These are phyloP conservation scores for Beta vulgaris DNA, from an alignment of 148 eudicot genomes.

Conservation along the genomic window DNA sequence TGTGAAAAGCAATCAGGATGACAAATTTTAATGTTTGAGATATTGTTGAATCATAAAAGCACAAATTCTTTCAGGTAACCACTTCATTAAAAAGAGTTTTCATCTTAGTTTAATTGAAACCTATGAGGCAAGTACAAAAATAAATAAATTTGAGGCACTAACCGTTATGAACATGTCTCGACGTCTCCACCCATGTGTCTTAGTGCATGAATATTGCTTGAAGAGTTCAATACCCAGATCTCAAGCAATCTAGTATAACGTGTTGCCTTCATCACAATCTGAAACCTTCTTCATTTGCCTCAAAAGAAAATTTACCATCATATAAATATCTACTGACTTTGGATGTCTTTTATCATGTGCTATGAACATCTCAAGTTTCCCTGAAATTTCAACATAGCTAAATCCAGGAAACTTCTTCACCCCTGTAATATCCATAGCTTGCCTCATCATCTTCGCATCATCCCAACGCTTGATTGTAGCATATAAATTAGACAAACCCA, in stretches of 20 bases:
- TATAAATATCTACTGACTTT: constrained; percentile 41
- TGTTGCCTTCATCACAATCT: constrained; percentile 25
- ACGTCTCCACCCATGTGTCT: too few relatives aligned
- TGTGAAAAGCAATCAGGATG: not conserved
- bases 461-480: constrained; percentile 67
- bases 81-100: not conserved
- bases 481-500: constrained; percentile 85
- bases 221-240: not conserved
- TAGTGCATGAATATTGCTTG: not conserved
- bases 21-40: not conserved
- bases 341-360: constrained; percentile 81
- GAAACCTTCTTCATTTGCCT: constrained; percentile 43
- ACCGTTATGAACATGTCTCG: too few relatives aligned
- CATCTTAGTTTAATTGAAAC: too few relatives aligned
- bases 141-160: too few relatives aligned
- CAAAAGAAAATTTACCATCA: constrained; percentile 40
- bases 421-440: constrained; percentile 72
- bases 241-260: constrained; percentile 4
- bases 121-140: too few relatives aligned
- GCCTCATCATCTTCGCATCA: constrained; percentile 62
- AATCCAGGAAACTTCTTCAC: constrained; percentile 80
- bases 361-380: constrained; percentile 60
- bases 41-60: not conserved
- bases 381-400: constrained; percentile 69
- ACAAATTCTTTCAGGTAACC: not conserved